Evolutionary conservation across 306 rosid species (phyloP).

Genomic region (Cucurbita moschata): DNA sequence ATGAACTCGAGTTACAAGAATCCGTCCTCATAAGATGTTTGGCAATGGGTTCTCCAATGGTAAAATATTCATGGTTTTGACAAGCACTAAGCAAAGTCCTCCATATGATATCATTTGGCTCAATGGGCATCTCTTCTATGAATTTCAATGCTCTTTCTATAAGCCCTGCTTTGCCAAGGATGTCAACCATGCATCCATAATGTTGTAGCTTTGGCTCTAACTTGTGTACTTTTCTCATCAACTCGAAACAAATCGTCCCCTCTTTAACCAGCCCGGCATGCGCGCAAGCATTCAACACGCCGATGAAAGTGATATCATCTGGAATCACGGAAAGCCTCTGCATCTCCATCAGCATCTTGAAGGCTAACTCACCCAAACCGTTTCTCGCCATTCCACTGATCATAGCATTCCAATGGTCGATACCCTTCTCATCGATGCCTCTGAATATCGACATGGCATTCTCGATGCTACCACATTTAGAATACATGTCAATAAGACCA

Average conservation of each 20-base stretch:
- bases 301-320: constrained; percentile 63
- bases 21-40: constrained; percentile 24
- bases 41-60: constrained; percentile 38
- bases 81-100: constrained; percentile 62
- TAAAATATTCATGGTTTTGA: constrained; percentile 28
- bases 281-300: constrained; percentile 52
- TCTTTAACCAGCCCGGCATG: constrained; percentile 64
- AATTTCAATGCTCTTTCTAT: constrained; percentile 47
- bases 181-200: constrained; percentile 65
- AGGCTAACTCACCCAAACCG: constrained; percentile 50
- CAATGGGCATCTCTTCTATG: constrained; percentile 44
- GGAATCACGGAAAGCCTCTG: constrained; percentile 31
- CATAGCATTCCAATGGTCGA: constrained; percentile 77
- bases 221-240: constrained; percentile 56
- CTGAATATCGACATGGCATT: constrained; percentile 40
- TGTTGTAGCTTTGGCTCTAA: constrained; percentile 64
- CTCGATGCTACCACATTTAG: constrained; percentile 61
- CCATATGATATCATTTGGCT: constrained; percentile 74
- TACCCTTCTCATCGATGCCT: constrained; percentile 26
- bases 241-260: constrained; percentile 54
- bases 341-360: constrained; percentile 47
- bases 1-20: constrained; percentile 38
- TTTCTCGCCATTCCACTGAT: constrained; percentile 55
- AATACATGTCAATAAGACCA: constrained; percentile 59
- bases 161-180: constrained; percentile 51